Evolutionary conservation across 441 rosid species (phyloP).

Genomic region (Monsonia emarginata): DNA sequence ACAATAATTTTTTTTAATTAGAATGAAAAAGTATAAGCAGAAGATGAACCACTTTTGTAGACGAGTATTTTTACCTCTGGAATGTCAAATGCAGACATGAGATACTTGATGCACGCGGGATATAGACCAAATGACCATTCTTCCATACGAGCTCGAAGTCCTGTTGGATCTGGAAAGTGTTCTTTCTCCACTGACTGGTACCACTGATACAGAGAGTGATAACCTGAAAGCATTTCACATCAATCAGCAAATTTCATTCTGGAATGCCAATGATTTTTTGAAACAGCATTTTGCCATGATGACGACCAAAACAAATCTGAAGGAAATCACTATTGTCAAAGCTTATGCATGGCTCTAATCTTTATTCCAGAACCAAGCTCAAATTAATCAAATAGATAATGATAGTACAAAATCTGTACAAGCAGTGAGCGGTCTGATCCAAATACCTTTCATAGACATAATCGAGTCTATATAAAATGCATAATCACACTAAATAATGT

Average conservation of each 20-base stretch:
- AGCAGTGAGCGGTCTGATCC: no score
- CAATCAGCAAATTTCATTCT: slow-evolving; percentile 1
- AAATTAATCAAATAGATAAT: neutral
- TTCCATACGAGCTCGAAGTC: slow-evolving; percentile 85
- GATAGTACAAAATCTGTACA: neutral
- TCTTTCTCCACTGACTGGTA: slow-evolving; percentile 80
- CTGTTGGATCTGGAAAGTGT: slow-evolving; percentile 98
- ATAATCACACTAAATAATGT: neutral
- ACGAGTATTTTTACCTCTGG: slow-evolving; percentile 62
- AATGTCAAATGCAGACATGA: slow-evolving; percentile 95
- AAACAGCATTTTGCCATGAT: neutral
- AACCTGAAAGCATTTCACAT: slow-evolving; percentile 42
- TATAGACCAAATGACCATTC: slow-evolving; percentile 97
- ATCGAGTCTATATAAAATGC: neutral
- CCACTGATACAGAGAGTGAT: slow-evolving; percentile 91
- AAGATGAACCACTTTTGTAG: neutral
- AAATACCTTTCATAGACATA: neutral
- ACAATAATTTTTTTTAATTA: slow-evolving; percentile 11
- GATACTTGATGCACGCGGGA: slow-evolving; percentile 97
- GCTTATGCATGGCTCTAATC: neutral
- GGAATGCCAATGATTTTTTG: neutral
- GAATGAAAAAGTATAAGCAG: neutral
- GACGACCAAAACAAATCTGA: neutral
- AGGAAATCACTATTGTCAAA: neutral
- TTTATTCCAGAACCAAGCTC: neutral